Base-by-base conservation (phyloP, 164 flowering plant genomes). In the Vitis amurensis region DNA sequence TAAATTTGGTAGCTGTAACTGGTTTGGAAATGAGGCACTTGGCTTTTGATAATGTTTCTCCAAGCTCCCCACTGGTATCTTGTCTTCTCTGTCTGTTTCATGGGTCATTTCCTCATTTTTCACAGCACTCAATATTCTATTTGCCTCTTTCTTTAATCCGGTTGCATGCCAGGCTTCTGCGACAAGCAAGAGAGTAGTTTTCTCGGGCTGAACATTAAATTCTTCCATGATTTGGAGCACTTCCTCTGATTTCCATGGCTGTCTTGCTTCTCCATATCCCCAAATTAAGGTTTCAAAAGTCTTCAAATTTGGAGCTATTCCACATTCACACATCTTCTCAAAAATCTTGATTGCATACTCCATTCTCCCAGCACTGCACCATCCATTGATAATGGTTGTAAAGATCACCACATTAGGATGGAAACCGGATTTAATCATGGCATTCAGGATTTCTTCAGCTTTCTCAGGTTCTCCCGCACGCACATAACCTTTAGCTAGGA, bases 401-500 rank as follows among this genome's bases (percentile, higher is more conserved):
- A 83, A 95, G 70, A 93, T 85, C 1, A 95, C 97, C n/a, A 89
- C 97, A 70, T 91, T 90, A 6, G 97, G 97, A 15, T 55, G 79
- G 2, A 89, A 79, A 2, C 88, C 77, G 1, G 67, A 76, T 66
- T 77, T 73, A 17, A 52, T 56, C 98, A 91, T 93, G 48, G 83
- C 64, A 37, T 44, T 68, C 68, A 95, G 75, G 37, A 95, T 81
- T 59, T 80, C 81, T 71, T 93, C 96, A 1, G 98, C 98, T 68
- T 87, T 90, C 59, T 83, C 86, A 1, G 97, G 97, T 48, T 88
- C 86, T 57, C 87, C 81, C 11, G 99, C 87, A n/a, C 96, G 92
- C n/a, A 89, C 91, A 73, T 90, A 90, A 27, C 98, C 99, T 78
- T 95, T 95, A 19, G 97, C 98, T 57, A 93, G 91, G 66, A 95